Base-by-base conservation (phyloP, 257 asterid genomes). In the Anisodus acutangulus region DNA sequence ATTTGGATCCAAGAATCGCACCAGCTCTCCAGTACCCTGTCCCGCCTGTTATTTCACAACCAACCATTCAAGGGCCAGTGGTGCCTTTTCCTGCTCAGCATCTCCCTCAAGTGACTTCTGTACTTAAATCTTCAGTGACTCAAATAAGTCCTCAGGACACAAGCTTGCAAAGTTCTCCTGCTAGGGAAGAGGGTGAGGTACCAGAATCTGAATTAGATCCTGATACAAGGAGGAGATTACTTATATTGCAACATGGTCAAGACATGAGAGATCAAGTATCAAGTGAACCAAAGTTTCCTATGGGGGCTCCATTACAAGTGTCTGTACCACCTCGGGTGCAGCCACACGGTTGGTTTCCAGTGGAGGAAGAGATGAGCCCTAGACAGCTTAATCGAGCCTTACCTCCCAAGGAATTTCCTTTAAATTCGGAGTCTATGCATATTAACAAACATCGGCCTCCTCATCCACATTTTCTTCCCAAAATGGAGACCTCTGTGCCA, bases 181-280 rank as follows among this genome's bases (percentile, higher is more conserved):
- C 98, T 84, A 91, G 93, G 87, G 99, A 97, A 93, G 99, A 97
- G 88, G 99, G 99, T 51, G 99, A 97, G 90, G 97, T 97, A 41
- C 97, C 98, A 15, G 99, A 97, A 88, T 97, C 98, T 87, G 99
- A 97, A 91, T 83, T 97, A 85, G 98, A 97, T 92, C 99, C 98
- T 19, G 99, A 97, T 86, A 97, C 98, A 54, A 97, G 99, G 91
- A 92, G 99, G 91, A 93, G 99, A 84, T 90, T 97, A 83, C 93
- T 97, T 76, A 97, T 97, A 87, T 92, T 94, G 91, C 99, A 97
- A 85, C 99, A 97, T 82, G 99, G 99, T 84, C 97, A 90, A 87
- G 99, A 97, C 88, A 86, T 89, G 81, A 93, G 99, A 88, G 99
- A 93, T 84, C 95, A 84, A 35, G 89, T 92, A 78, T 91, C 94